Conservation (phyloP, 2,329 filamentous ascomycete genomes). For the Trichoderma afroharzianum region DNA sequence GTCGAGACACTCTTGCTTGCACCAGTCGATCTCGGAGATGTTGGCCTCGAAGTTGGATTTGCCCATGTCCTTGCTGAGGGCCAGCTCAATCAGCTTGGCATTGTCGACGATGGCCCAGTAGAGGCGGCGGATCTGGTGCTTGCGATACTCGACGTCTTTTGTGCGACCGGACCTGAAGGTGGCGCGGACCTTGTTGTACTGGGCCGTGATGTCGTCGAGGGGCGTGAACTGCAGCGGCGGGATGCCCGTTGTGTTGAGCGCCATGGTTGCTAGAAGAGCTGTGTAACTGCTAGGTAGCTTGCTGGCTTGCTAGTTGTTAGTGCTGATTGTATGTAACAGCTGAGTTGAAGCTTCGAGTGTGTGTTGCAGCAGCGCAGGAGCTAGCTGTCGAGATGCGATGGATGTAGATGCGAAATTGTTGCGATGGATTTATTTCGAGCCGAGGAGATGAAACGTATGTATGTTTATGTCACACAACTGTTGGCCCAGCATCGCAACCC, state of each 20-base stretch:
- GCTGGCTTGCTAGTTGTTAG: background rate
- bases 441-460: background rate
- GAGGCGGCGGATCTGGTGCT: conserved; percentile 84
- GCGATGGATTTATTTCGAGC: background rate
- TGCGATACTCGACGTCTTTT: conserved; percentile 74
- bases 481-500: background rate
- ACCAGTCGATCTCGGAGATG: conserved; percentile 72
- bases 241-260: conserved; percentile 38
- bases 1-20: conserved; percentile 77
- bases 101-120: conserved; percentile 91
- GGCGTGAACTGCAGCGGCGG: conserved; percentile 57
- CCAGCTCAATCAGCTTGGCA: conserved; percentile 66
- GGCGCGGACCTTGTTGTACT: conserved; percentile 57
- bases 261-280: conserved; percentile 33
- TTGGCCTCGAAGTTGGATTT: conserved; percentile 74
- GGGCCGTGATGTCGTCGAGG: conserved; percentile 61
- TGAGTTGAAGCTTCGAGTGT: background rate
- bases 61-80: conserved; percentile 71
- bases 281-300: background rate
- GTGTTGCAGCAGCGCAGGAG: background rate
- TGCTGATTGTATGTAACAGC: background rate
- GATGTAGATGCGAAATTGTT: background rate
- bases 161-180: conserved; percentile 80
- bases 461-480: background rate
- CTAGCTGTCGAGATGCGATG: background rate